Conservation (phyloP, 2,329 filamentous ascomycete genomes). For the Lachnellula subtilissima region DNA sequence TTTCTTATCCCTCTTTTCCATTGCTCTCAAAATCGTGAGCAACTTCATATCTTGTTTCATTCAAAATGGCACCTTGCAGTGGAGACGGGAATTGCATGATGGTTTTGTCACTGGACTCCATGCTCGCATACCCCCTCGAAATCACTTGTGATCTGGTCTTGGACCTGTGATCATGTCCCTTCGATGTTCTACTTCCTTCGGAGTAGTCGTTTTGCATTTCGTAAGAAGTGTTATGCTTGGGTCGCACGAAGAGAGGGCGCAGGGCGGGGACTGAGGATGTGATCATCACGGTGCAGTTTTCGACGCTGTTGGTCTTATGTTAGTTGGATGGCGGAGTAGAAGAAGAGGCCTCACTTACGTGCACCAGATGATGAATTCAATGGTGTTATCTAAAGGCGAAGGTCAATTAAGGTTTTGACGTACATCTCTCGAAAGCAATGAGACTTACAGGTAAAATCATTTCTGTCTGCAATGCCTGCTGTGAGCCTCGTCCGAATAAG, state of each 20-base stretch:
- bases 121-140: background rate
- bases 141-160: background rate
- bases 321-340: background rate
- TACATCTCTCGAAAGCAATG: background rate
- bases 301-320: background rate
- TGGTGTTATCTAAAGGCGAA: conserved; percentile 4
- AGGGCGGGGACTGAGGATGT: conserved; percentile 9
- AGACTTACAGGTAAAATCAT: conserved; percentile 13
- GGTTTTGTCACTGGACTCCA: conserved; percentile 2
- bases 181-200: background rate
- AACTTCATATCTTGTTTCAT: no score
- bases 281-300: conserved; percentile 8
- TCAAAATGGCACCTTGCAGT: no score
- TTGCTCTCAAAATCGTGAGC: no score
- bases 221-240: background rate
- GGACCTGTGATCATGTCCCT: background rate
- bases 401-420: background rate
- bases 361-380: conserved; percentile 10
- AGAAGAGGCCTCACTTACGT: background rate
- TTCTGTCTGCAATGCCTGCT: conserved; percentile 3
- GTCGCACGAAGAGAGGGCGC: conserved; percentile 6
- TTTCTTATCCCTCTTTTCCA: no score
- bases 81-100: background rate
- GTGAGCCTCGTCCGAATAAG: conserved; percentile 11
- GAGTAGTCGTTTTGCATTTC: background rate